Base-by-base conservation (phyloP, 2,329 filamentous ascomycete species). In the Atkinsonella texensis region DNA sequence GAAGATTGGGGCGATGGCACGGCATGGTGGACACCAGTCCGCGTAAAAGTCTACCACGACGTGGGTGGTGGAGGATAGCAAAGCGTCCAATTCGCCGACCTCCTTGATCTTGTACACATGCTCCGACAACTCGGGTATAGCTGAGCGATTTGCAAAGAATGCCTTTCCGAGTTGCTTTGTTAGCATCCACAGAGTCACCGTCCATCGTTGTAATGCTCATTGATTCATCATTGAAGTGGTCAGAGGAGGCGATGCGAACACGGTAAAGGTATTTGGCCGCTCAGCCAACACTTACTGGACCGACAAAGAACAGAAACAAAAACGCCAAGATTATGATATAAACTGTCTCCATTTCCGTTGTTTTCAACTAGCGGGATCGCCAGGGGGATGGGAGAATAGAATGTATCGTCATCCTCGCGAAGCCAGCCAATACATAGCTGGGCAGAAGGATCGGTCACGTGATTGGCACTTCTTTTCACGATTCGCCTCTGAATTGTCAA, bases 11-110 rank as follows among this genome's bases (percentile, higher is more conserved):
- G 69, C 68, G 55, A 77, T 76, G 49, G 65, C 62, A 47, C 71
- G 71, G 65, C 74, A 77, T 1, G 74, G 74, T 1, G 68, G 67
- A 53, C 74, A 76, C 74, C 74, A 77, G 59, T 70, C 68, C 4
- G 74, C 74, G 59, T 68, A 74, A 61, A 76, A 75, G 65, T 76
- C 73, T 52, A 76, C 63, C 41, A 67, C 63, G 49, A 73, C 69
- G 59, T 71, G 66, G 41, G 65, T 70, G 51, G 63, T 69, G 33
- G 64, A 60, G 2, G 60, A 48, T 52, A 74, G 58, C 35, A 75
- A 62, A n/a, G 63, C 52, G 28, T 67, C 57, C 52, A 74, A 62
- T 54, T 72, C 61, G 3, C 57, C 51, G 0, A 61, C 46, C 3
- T 56, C 55, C 35, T 60, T 46, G 39, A 70, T 55, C 48, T 69